Conservation (phyloP, 441 rosid genomes). For the Omphalea diandra region DNA sequence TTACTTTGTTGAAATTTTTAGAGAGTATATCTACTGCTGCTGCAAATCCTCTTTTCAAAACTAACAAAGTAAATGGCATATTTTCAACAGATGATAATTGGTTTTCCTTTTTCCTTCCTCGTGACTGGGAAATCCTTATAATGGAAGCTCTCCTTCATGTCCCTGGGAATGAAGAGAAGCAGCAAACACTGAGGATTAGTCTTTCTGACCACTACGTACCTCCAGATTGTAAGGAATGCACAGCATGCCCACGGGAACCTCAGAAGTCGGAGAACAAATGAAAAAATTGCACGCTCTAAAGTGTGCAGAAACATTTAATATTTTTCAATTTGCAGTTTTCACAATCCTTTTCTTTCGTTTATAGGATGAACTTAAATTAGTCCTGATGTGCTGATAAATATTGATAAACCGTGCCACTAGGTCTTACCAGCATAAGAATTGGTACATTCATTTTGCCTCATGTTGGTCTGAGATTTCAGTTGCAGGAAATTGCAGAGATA, state of each 20-base stretch:
- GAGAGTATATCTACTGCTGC: not conserved
- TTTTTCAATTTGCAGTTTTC: not conserved
- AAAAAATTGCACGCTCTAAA: not conserved
- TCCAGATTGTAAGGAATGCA: constrained; percentile 34
- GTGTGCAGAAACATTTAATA: too few relatives aligned
- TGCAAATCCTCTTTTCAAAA: constrained; percentile 4
- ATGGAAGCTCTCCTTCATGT: constrained; percentile 84
- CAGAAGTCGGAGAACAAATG: constrained; percentile 37
- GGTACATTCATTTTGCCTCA: not conserved
- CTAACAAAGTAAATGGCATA: not conserved
- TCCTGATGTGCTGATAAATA: not conserved
- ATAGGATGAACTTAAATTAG: not conserved
- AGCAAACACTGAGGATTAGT: constrained; percentile 54
- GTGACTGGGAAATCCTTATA: constrained; percentile 78
- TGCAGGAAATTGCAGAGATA: not conserved
- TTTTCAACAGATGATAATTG: constrained; percentile 43
- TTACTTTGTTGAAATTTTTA: not conserved
- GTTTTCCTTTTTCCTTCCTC: constrained; percentile 50
- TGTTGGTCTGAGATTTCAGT: not conserved
- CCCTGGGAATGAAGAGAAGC: constrained; percentile 71
- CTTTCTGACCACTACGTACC: constrained; percentile 38
- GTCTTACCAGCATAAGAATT: not conserved
- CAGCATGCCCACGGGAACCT: constrained; percentile 30
- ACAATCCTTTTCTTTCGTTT: not conserved
- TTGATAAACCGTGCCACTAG: not conserved